phyloP scores from a whole-genome alignment of 176 grass and related monocot species.

The Oryza longistaminata region DNA sequence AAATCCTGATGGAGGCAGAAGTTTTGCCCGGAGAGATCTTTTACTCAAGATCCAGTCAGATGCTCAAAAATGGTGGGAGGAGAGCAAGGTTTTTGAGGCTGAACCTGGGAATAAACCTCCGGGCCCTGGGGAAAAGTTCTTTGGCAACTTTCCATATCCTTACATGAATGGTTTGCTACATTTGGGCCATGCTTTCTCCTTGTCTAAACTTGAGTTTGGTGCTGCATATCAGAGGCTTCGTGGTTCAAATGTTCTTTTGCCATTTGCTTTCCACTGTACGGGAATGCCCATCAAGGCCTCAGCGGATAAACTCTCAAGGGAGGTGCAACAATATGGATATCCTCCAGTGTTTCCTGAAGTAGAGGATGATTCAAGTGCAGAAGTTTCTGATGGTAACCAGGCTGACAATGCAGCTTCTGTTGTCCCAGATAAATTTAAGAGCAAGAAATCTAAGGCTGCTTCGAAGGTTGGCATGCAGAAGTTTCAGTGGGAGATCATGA shows the following conservation, averaged over 20 bases:
- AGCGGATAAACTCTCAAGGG: conserved; percentile 65
- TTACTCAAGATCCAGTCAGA: conserved; percentile 51
- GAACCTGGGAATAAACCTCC: conserved; percentile 36
- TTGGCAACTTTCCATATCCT: conserved; percentile 77
- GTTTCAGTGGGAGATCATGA: conserved; percentile 86
- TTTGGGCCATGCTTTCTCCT: conserved; percentile 66
- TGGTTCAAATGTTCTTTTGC: conserved; percentile 64
- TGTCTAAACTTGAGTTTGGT: conserved; percentile 82
- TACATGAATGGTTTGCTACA: conserved; percentile 87
- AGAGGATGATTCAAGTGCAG: conserved; percentile 42
- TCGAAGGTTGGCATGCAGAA: conserved; percentile 56
- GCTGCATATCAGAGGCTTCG: conserved; percentile 64
- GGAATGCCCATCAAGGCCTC: conserved; percentile 90
- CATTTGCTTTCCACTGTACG: conserved; percentile 81
- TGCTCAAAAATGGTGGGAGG: conserved; percentile 50
- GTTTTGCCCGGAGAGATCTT: conserved; percentile 51
- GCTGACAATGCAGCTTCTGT: conserved; percentile 23
- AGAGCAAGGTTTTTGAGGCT: conserved; percentile 52
- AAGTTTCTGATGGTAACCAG: conserved; percentile 34
- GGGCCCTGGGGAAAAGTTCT: conserved; percentile 61
- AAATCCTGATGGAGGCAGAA: conserved; percentile 43
- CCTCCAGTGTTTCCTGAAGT: conserved; percentile 51
- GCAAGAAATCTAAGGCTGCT: conserved; percentile 68
- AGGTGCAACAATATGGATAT: conserved; percentile 60
- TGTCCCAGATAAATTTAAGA: conserved; percentile 68